Percentiles rank a stretch among this genome's conserved stretches.
These are phyloP conservation scores for Monosporozyma aerobia DNA, from an alignment of 805 yeast species.

Conservation along the genomic window DNA sequence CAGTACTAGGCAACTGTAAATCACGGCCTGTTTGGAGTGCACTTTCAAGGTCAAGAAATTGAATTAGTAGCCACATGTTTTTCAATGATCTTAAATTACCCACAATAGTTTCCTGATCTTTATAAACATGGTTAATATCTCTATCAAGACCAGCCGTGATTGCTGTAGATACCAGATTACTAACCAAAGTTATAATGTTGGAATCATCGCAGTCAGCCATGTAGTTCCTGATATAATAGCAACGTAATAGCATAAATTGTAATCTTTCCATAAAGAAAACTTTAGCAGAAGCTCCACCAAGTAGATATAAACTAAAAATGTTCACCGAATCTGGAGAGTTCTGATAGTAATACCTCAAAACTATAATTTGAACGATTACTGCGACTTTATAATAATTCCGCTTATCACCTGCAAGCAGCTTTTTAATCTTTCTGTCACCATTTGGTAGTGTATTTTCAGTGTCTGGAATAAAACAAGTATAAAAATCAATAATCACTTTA, in stretches of 20 bases:
- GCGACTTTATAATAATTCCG: constrained; percentile 25
- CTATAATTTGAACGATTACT: constrained; percentile 19
- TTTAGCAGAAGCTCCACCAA: constrained; percentile 24
- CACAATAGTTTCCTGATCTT: constrained; percentile 9
- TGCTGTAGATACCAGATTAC: constrained; percentile 12
- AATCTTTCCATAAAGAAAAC: constrained; percentile 22
- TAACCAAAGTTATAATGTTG: constrained; percentile 11
- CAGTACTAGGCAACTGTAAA: constrained; percentile 5
- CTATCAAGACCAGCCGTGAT: constrained; percentile 19
- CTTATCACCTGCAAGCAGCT: constrained; percentile 9
- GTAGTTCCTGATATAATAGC: constrained; percentile 1
- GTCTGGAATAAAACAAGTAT: constrained; percentile 8
- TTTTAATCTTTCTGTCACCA: constrained; percentile 6
- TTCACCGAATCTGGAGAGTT: constrained; percentile 14
- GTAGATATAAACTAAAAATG: constrained; percentile 14
- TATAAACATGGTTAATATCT: constrained; percentile 12
- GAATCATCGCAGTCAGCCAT: constrained; percentile 21
- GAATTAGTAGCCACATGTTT: constrained; percentile 21
- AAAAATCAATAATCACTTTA: constrained; percentile 18
- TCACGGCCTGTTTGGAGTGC: constrained; percentile 23
- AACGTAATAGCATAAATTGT: constrained; percentile 19
- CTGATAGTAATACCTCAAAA: constrained; percentile 9
- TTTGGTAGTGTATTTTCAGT: constrained; percentile 2
- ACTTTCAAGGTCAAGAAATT: constrained; percentile 17
- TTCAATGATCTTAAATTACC: constrained; percentile 18